phyloP scores from a whole-genome alignment of 371 early-diverging fungal genomes.

The Umbelopsis sp. region DNA sequence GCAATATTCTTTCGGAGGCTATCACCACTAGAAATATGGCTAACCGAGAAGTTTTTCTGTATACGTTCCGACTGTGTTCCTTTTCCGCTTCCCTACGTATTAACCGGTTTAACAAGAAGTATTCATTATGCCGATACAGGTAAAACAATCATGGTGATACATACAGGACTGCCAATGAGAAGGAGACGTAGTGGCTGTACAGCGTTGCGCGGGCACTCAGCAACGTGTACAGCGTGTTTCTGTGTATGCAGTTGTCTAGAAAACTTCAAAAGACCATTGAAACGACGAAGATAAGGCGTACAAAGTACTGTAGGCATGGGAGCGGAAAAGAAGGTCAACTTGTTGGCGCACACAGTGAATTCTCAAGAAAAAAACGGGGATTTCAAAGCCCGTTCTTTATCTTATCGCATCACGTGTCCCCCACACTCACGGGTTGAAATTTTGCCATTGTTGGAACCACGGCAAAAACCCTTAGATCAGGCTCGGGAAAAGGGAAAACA shows the following conservation, averaged over 20 bases:
- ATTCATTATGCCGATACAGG: neutral
- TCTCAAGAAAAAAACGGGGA: neutral
- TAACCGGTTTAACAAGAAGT: constrained; percentile 4
- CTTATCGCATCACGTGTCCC: constrained; percentile 15
- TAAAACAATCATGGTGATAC: constrained; percentile 18
- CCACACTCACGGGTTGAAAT: neutral
- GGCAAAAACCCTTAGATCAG: neutral
- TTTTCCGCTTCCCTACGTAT: constrained; percentile 76
- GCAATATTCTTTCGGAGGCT: constrained; percentile 79
- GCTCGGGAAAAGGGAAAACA: too few species aligned
- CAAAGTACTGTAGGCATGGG: constrained; percentile 11
- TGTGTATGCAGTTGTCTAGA: constrained; percentile 11
- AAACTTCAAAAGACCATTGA: constrained; percentile 13
- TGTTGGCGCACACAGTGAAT: neutral
- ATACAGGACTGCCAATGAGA: constrained; percentile 66
- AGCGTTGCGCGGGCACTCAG: constrained; percentile 42
- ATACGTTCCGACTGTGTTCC: constrained; percentile 88
- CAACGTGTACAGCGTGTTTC: constrained; percentile 12
- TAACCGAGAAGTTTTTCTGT: constrained; percentile 65
- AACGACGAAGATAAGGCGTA: constrained; percentile 15
- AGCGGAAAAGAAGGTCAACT: constrained; percentile 7
- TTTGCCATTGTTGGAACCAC: neutral
- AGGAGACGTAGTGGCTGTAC: constrained; percentile 58
- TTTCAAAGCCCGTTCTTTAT: constrained; percentile 3
- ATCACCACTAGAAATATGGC: constrained; percentile 83